These are phyloP conservation scores for Colletotrichum paranaense DNA, from an alignment of 2,329 filamentous ascomycete genomes.

Conservation along the genomic window DNA sequence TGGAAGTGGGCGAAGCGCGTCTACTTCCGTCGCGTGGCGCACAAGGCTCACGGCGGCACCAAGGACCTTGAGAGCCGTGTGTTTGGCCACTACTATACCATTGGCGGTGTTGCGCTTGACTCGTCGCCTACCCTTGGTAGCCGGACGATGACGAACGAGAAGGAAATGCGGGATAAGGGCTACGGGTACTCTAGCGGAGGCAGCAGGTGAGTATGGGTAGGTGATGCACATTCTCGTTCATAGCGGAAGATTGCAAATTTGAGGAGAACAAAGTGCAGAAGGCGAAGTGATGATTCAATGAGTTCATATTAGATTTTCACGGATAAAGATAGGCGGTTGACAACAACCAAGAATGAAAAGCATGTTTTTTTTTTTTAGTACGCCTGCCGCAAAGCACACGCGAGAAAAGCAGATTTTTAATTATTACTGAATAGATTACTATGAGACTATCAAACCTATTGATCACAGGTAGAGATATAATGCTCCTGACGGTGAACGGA, in stretches of 20 bases:
- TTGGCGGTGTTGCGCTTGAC: conserved; percentile 36
- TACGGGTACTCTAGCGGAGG: conserved; percentile 27
- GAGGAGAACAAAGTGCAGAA: neutral
- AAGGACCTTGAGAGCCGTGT: conserved; percentile 46
- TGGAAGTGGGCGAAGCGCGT: conserved; percentile 70
- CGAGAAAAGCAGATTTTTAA: no score
- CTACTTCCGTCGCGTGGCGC: conserved; percentile 47
- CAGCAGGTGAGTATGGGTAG: neutral
- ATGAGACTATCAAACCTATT: neutral
- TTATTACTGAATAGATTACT: neutral
- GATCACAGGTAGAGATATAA: no score
- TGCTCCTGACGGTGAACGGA: no score
- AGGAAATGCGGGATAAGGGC: conserved; percentile 36
- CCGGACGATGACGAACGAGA: conserved; percentile 34
- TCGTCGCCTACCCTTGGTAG: conserved; percentile 32
- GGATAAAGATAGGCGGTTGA: conserved; percentile 14
- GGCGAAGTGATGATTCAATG: neutral
- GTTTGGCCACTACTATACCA: conserved; percentile 46
- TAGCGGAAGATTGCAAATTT: neutral
- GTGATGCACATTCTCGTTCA: neutral
- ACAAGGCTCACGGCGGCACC: conserved; percentile 36
- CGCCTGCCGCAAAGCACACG: neutral
- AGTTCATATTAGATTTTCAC: conserved; percentile 1
- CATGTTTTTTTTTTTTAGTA: neutral
- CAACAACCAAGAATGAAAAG: conserved; percentile 18